Conservation (phyloP, 352 stramenopile genomes). For the Pythium monospermum region DNA sequence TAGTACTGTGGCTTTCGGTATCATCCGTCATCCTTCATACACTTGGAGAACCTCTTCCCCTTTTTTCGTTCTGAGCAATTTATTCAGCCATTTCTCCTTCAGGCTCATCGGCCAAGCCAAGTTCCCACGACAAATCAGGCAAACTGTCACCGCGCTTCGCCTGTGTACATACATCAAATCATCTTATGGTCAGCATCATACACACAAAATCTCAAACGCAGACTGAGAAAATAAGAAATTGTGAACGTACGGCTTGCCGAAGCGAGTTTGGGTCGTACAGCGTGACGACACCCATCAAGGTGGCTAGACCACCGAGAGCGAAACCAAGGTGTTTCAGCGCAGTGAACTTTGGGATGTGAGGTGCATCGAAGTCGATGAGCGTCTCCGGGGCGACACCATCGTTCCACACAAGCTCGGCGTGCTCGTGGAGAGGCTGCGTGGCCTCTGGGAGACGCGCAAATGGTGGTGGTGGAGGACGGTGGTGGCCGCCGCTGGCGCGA, state of each 20-base stretch:
- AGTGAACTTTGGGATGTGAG: slow-evolving; percentile 76
- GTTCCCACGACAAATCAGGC: slow-evolving; percentile 77
- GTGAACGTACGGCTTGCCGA: slow-evolving; percentile 64
- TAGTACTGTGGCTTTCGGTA: too few species aligned
- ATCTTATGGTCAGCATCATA: neutral
- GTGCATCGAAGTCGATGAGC: slow-evolving; percentile 86
- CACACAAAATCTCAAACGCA: neutral
- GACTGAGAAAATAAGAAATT: neutral
- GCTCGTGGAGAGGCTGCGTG: slow-evolving; percentile 63
- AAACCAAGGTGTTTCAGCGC: slow-evolving; percentile 61
- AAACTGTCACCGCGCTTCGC: slow-evolving; percentile 71
- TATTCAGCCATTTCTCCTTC: slow-evolving; percentile 84
- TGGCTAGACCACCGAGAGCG: slow-evolving; percentile 50
- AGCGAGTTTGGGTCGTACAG: slow-evolving; percentile 78
- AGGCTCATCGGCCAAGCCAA: slow-evolving; percentile 64
- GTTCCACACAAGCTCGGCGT: slow-evolving; percentile 84
- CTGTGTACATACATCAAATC: slow-evolving; percentile 24
- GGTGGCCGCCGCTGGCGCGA: slow-evolving; percentile 40
- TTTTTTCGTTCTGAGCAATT: slow-evolving; percentile 12
- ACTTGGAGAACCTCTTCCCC: neutral
- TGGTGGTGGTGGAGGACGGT: slow-evolving; percentile 69
- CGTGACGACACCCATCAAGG: slow-evolving; percentile 75
- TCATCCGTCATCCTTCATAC: too few species aligned
- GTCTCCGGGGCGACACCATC: slow-evolving; percentile 83
- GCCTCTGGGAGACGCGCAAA: slow-evolving; percentile 70